These are phyloP conservation scores for Trametes punicea DNA, from an alignment of 768 basidiomycete genomes.

Conservation along the genomic window DNA sequence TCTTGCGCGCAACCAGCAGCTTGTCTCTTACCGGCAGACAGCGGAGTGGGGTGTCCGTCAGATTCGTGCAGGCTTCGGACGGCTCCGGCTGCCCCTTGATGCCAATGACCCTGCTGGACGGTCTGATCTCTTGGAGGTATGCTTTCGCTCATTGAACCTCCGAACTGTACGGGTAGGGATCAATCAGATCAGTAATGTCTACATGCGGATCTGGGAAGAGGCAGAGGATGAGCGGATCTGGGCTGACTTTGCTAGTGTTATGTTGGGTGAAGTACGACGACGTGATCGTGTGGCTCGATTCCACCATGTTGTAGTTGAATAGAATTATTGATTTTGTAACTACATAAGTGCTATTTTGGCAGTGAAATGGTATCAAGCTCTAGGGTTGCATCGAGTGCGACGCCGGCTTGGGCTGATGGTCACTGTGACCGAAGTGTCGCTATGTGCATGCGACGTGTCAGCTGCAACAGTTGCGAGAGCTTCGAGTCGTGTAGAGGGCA, in stretches of 20 bases:
- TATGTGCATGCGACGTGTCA: no score
- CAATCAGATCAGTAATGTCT: constrained; percentile 42
- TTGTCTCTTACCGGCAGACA: constrained; percentile 44
- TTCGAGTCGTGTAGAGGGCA: no score
- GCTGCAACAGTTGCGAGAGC: no score
- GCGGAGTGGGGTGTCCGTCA: constrained; percentile 50
- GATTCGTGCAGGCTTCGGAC: constrained; percentile 46
- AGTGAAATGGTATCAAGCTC: background rate
- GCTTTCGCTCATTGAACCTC: constrained; percentile 35
- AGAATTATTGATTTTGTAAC: background rate
- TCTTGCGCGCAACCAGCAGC: constrained; percentile 34
- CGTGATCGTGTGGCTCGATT: constrained; percentile 13
- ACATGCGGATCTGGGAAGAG: constrained; percentile 37
- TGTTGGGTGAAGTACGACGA: constrained; percentile 28
- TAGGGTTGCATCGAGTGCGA: no score
- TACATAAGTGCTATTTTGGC: background rate
- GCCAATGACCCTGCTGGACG: constrained; percentile 27
- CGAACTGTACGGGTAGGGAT: constrained; percentile 35
- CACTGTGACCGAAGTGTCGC: no score
- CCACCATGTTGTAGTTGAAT: constrained; percentile 2
- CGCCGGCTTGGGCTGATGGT: no score
- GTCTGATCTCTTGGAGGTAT: constrained; percentile 20
- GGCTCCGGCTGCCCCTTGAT: constrained; percentile 39
- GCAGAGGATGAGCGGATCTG: constrained; percentile 29
- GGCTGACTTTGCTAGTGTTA: constrained; percentile 35